Percentiles rank a stretch among this genome's conserved stretches.
Evolutionary conservation across 1,139 yeast genomes (phyloP).

Genomic region (Debaryomyces nepalensis): DNA sequence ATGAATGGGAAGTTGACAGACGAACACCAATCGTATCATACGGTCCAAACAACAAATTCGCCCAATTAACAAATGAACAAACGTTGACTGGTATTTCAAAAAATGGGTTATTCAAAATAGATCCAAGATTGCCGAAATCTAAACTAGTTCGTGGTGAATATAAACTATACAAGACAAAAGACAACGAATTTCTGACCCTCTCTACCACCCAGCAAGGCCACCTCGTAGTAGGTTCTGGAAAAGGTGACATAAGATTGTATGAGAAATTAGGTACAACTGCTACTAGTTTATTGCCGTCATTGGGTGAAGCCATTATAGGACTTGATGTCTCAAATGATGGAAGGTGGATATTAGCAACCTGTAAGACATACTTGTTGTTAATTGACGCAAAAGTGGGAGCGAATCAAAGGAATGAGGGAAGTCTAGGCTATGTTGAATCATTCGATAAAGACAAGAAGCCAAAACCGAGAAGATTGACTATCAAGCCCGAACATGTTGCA

Average conservation of each 20-base stretch:
- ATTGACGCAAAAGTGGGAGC: slow-evolving; percentile 66
- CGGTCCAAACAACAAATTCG: slow-evolving; percentile 72
- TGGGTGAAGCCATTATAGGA: slow-evolving; percentile 74
- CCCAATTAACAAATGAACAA: slow-evolving; percentile 73
- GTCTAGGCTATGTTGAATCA: slow-evolving; percentile 65
- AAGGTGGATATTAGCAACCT: slow-evolving; percentile 79
- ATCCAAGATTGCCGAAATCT: slow-evolving; percentile 67
- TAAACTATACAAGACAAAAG: slow-evolving; percentile 55
- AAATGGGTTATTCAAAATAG: slow-evolving; percentile 71
- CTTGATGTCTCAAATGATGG: slow-evolving; percentile 81
- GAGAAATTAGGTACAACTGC: slow-evolving; percentile 76
- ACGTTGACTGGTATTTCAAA: slow-evolving; percentile 72
- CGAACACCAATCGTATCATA: slow-evolving; percentile 55
- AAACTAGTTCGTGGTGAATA: slow-evolving; percentile 55
- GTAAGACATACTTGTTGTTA: slow-evolving; percentile 68
- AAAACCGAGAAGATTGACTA: slow-evolving; percentile 65
- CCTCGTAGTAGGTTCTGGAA: slow-evolving; percentile 73
- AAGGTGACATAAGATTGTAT: slow-evolving; percentile 77
- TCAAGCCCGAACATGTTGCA: slow-evolving; percentile 75
- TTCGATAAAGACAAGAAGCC: slow-evolving; percentile 73
- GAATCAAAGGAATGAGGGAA: slow-evolving; percentile 62
- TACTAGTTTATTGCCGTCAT: slow-evolving; percentile 75
- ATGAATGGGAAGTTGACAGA: slow-evolving; percentile 69
- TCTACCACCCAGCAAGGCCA: slow-evolving; percentile 76
- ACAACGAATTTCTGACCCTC: slow-evolving; percentile 61